Conservation (phyloP, 2,329 filamentous ascomycete species). For the Claviceps sp. region DNA sequence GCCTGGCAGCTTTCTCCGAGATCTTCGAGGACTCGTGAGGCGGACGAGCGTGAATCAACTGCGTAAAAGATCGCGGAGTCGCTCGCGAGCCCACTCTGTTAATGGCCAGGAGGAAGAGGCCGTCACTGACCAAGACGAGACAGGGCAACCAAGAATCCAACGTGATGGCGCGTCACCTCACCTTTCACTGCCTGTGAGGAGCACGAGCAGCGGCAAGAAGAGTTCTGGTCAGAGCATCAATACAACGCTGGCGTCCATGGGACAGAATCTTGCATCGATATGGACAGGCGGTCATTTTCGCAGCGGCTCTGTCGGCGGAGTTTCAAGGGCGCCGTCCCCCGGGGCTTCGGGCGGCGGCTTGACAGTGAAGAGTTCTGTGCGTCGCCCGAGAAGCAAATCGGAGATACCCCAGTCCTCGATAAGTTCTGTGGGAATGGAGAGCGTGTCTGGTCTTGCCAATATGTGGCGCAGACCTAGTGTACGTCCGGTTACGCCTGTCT, state of each 20-base stretch:
- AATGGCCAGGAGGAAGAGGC: conserved; percentile 19
- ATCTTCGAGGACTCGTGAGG: conserved; percentile 35
- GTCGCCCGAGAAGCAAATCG: conserved; percentile 42
- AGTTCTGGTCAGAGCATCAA: conserved; percentile 40
- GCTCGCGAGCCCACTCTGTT: conserved; percentile 4
- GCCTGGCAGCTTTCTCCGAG: conserved; percentile 33
- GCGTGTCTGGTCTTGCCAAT: conserved; percentile 31
- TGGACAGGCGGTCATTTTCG: conserved; percentile 41
- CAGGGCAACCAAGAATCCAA: conserved; percentile 21
- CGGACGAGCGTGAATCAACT: conserved; percentile 31
- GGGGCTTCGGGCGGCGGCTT: conserved; percentile 31
- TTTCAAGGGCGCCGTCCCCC: conserved; percentile 36
- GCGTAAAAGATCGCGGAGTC: conserved; percentile 33
- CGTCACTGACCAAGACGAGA: conserved; percentile 7
- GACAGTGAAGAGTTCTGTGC: conserved; percentile 34
- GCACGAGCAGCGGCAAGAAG: conserved; percentile 39
- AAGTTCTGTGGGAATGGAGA: conserved; percentile 15
- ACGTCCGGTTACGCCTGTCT: conserved; percentile 36
- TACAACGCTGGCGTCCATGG: conserved; percentile 43
- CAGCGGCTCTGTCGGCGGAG: conserved; percentile 45
- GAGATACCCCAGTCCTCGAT: conserved; percentile 30
- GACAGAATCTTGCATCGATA: conserved; percentile 39
- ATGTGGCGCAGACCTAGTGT: conserved; percentile 41
- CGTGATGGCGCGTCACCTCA: conserved; percentile 27
- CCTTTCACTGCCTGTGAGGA: conserved; percentile 37